These are phyloP conservation scores for Pseudonitzschia multiseries DNA, from an alignment of 108 stramenopile species.

Conservation along the genomic window DNA sequence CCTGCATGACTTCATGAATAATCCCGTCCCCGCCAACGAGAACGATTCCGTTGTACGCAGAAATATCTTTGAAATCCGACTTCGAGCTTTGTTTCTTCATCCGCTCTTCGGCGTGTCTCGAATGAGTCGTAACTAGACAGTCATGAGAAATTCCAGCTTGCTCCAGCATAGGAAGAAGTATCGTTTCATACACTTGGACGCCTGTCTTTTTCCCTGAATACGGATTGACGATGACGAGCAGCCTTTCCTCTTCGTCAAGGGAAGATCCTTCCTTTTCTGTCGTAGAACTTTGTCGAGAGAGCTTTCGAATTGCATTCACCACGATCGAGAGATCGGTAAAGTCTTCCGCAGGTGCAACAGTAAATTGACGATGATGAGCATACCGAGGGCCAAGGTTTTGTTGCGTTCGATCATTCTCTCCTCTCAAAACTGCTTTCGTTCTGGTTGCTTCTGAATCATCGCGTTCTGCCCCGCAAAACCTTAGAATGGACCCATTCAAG, in stretches of 20 bases:
- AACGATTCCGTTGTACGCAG: constrained; percentile 66
- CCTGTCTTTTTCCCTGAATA: constrained; percentile 63
- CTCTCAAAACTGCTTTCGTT: neutral
- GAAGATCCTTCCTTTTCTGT: neutral
- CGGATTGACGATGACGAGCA: constrained; percentile 76
- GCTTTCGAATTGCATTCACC: constrained; percentile 47
- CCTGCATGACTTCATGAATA: constrained; percentile 80
- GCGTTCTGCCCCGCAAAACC: constrained; percentile 22
- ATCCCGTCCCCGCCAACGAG: constrained; percentile 87
- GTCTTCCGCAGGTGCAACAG: constrained; percentile 63
- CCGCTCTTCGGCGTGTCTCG: constrained; percentile 69
- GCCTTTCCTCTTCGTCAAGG: constrained; percentile 10
- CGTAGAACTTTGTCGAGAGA: constrained; percentile 23
- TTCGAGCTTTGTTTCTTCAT: constrained; percentile 40
- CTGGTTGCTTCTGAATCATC: constrained; percentile 9
- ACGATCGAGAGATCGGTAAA: constrained; percentile 47
- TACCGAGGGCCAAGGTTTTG: constrained; percentile 31
- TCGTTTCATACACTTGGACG: constrained; percentile 37
- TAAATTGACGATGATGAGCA: constrained; percentile 49
- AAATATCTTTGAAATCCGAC: constrained; percentile 46
- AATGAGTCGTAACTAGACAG: constrained; percentile 45
- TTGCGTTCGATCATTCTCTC: neutral
- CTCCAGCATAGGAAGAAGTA: constrained; percentile 70
- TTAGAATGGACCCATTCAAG: constrained; percentile 17
- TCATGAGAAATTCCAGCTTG: constrained; percentile 69